A percentile compares a stretch with the other conserved stretches of the same genome.
These are phyloP conservation scores for Salvia splendens DNA, from an alignment of 257 asterid genomes.

Conservation along the genomic window DNA sequence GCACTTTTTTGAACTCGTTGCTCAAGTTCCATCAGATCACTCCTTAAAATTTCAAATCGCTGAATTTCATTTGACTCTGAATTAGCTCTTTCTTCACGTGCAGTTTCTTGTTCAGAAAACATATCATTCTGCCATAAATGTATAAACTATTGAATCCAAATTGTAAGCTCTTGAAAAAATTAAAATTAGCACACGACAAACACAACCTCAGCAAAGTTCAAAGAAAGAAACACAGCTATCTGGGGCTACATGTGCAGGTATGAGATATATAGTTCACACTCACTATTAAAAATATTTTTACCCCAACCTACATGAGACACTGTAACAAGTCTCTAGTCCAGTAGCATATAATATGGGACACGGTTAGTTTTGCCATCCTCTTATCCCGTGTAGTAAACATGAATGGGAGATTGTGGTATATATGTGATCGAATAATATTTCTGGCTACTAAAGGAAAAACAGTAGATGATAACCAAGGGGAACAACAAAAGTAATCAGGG, in stretches of 20 bases:
- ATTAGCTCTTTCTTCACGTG: constrained; percentile 41
- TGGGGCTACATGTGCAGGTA: constrained; percentile 10
- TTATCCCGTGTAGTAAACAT: constrained; percentile 5
- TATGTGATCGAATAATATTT: neutral
- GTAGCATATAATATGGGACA: neutral
- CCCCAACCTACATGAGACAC: constrained; percentile 17
- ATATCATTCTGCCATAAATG: constrained; percentile 48
- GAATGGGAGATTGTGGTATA: constrained; percentile 7
- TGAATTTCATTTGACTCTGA: constrained; percentile 67
- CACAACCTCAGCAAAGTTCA: constrained; percentile 12
- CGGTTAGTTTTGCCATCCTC: constrained; percentile 13
- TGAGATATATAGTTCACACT: constrained; percentile 21
- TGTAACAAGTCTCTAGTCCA: constrained; percentile 15
- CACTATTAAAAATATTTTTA: constrained; percentile 4
- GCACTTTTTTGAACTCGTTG: constrained; percentile 83
- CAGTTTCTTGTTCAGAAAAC: constrained; percentile 45
- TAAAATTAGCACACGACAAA: constrained; percentile 7
- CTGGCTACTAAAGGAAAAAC: constrained; percentile 12
- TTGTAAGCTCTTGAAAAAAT: neutral
- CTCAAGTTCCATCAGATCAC: constrained; percentile 89
- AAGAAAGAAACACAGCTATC: constrained; percentile 8
- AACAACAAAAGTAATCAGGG: neutral
- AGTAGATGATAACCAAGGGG: constrained; percentile 6
- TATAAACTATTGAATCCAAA: constrained; percentile 6
- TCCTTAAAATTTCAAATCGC: constrained; percentile 75